phyloP scores from a whole-genome alignment of 1,139 yeast species.

The Magnusiomyces tetraspermus region DNA sequence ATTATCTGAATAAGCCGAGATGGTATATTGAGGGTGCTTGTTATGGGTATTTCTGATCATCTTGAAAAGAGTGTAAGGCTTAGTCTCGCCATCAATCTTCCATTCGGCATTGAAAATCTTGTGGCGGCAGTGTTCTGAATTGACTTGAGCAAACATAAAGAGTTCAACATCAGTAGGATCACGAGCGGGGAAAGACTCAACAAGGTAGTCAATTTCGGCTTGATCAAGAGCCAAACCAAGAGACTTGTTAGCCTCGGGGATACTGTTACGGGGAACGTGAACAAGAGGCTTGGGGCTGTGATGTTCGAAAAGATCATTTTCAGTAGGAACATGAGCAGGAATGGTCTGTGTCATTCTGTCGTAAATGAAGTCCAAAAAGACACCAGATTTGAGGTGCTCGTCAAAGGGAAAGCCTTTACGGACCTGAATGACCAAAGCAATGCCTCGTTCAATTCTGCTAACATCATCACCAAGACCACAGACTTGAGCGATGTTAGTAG shows the following conservation, averaged over 20 bases:
- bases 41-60: conserved; percentile 94
- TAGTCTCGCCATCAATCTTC: conserved; percentile 80
- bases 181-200: conserved; percentile 64
- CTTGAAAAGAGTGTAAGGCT: conserved; percentile 70
- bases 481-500: conserved; percentile 84
- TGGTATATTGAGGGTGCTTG: conserved; percentile 68
- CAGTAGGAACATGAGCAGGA: conserved; percentile 49
- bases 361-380: conserved; percentile 59
- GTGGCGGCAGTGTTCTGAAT: conserved; percentile 98
- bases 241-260: conserved; percentile 67
- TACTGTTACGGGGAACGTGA: conserved; percentile 48
- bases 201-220: conserved; percentile 85
- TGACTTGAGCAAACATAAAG: conserved; percentile 99
- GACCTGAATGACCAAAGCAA: conserved; percentile 61
- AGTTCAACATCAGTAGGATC: conserved; percentile 97
- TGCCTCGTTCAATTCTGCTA: conserved; percentile 85
- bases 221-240: conserved; percentile 87
- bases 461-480: conserved; percentile 69
- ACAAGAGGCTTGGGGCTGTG: conserved; percentile 83
- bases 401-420: conserved; percentile 58
- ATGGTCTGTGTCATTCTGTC: conserved; percentile 88
- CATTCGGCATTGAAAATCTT: conserved; percentile 98
- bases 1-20: conserved; percentile 93
- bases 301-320: conserved; percentile 64
- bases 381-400: conserved; percentile 43